Evolutionary conservation across 1,284 basidiomycete genomes (phyloP).

Genomic region (Heterobasidion occidentale): DNA sequence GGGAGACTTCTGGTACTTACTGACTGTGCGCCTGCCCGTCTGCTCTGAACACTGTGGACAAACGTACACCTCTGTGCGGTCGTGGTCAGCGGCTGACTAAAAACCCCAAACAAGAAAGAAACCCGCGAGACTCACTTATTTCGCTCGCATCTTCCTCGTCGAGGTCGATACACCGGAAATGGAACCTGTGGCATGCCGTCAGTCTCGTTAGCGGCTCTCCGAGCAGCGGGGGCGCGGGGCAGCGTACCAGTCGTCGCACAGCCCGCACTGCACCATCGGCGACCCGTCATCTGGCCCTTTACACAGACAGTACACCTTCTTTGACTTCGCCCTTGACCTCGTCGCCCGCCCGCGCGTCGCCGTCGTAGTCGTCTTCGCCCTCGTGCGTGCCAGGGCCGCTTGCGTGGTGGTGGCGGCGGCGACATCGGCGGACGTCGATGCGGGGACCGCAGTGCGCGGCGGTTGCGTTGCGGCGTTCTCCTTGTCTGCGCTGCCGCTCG

Average conservation of each 20-base stretch:
- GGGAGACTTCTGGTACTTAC: slow-evolving; percentile 53
- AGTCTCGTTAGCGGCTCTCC: background rate
- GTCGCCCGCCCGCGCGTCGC: slow-evolving; percentile 2
- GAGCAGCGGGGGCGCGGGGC: background rate
- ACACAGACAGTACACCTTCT: slow-evolving; percentile 48
- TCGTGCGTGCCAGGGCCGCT: slow-evolving; percentile 11
- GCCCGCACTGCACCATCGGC: slow-evolving; percentile 73
- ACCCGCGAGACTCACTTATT: slow-evolving; percentile 48
- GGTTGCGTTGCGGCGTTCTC: background rate
- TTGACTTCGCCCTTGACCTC: slow-evolving; percentile 8
- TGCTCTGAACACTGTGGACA: slow-evolving; percentile 59
- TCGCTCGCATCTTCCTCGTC: slow-evolving; percentile 59
- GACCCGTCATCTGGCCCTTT: slow-evolving; percentile 62
- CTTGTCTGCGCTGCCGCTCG: background rate
- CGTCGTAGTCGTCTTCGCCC: slow-evolving; percentile 9
- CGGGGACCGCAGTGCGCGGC: background rate
- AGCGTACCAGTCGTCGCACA: slow-evolving; percentile 64
- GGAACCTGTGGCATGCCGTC: slow-evolving; percentile 44
- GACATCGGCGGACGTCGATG: no score
- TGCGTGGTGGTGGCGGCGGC: background rate
- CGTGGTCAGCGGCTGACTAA: slow-evolving; percentile 6
- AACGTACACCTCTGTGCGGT: slow-evolving; percentile 51
- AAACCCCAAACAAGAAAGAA: background rate
- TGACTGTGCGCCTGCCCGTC: slow-evolving; percentile 60
- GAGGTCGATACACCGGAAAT: slow-evolving; percentile 62